Evolutionary conservation across 129 eudicot genomes (phyloP), one percentile per base, ranked within the genome.

Genomic region (Arctium minus): DNA sequence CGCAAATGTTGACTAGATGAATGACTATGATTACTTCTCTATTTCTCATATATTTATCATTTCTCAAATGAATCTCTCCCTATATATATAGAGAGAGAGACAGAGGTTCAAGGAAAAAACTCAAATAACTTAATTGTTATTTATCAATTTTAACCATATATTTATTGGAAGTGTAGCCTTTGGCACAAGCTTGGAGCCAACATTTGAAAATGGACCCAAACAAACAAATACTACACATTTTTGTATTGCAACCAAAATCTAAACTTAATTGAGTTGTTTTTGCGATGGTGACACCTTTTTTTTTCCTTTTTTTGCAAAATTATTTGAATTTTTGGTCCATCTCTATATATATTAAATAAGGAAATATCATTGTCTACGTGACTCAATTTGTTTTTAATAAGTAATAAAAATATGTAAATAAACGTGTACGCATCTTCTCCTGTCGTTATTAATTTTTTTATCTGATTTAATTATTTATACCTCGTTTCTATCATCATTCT

Each of bases 341-440:
- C 10, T n/a, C 3, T 9, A 1, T 9, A 67, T 67, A 67, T 67
- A 67, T 74, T 80, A 48, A 73, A 72, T 18, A 32, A 38, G 74
- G 73, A 72, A 27, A 72, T 72, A 77, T 78, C 82, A 9, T 77
- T 78, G 79, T 77, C 82, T 31, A 39, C 3, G 38, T 38, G 68
- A 70, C 82, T 79, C 82, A 35, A n/a, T 76, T 76, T 83, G 33
- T n/a, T 76, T 83, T 76, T 77, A 70, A 76, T 70, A 82, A 68
- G 56, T 46, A 65, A 82, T 38, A 76, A 9, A 22, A 11, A 8
- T 76, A 37, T 56, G 6, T 15, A 18, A 70, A 22, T 83, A 30
- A 77, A 70, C 86, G 86, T 77, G 29, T 71, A 83, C 82, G 86
- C 73, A 40, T 77, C 86, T 77, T 71, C 78, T 72, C 65, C 30